phyloP scores from a whole-genome alignment of 2,329 filamentous ascomycete genomes.

The Pseudocercospora fuligena region DNA sequence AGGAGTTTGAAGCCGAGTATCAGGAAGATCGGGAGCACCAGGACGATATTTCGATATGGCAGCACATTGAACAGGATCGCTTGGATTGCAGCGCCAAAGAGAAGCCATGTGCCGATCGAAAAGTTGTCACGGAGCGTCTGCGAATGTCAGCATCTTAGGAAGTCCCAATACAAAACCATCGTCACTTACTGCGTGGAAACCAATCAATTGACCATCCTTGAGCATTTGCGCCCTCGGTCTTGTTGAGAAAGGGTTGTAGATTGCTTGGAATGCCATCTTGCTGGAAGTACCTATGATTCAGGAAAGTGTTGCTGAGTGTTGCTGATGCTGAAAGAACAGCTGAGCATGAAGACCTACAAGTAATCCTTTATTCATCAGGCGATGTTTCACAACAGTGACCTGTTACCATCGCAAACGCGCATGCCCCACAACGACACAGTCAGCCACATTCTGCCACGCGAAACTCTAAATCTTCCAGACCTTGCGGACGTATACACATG shows the following conservation, averaged over 20 bases:
- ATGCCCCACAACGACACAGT: not conserved
- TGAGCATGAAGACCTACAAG: too few relatives aligned
- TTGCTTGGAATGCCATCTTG: slow-evolving; percentile 11
- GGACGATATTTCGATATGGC: slow-evolving; percentile 34
- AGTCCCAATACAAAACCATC: not conserved
- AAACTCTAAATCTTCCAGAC: not conserved
- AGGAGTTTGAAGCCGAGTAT: slow-evolving; percentile 40
- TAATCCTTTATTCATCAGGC: not conserved
- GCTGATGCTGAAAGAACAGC: too few relatives aligned
- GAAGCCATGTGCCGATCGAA: slow-evolving; percentile 17
- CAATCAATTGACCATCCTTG: not conserved
- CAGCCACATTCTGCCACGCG: not conserved
- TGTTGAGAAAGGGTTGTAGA: slow-evolving; percentile 7
- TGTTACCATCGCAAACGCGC: not conserved
- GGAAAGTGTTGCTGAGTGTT: too few relatives aligned
- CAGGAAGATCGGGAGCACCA: slow-evolving; percentile 19
- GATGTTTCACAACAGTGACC: not conserved
- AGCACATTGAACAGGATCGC: slow-evolving; percentile 38
- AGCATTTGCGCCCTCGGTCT: slow-evolving; percentile 8
- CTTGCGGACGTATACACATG: not conserved
- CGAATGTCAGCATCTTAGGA: not conserved
- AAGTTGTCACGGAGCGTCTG: slow-evolving; percentile 18
- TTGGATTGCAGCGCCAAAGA: slow-evolving; percentile 42
- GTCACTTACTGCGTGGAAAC: slow-evolving; percentile 7
- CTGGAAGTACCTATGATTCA: not conserved